These are phyloP conservation scores for Pseudoneurospora amorphoporcata DNA, from an alignment of 495 filamentous ascomycete genomes.

Conservation along the genomic window DNA sequence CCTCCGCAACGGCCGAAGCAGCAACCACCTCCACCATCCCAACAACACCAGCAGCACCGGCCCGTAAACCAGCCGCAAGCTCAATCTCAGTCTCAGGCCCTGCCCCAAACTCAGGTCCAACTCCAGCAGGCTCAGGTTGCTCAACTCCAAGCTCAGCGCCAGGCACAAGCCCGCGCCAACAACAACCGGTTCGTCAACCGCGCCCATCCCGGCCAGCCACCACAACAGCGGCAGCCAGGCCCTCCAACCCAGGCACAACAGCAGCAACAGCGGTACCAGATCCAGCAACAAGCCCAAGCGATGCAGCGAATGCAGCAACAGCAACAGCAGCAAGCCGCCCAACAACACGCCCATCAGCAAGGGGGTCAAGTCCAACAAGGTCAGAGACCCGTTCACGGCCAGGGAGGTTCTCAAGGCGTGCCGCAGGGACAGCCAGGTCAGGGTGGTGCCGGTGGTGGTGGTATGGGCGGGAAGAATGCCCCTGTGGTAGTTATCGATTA, in stretches of 20 bases:
- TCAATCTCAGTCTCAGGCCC: not conserved
- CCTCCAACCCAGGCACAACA: conserved; percentile 3
- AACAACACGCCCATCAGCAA: not conserved
- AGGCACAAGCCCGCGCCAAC: not conserved
- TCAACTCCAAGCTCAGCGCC: not conserved
- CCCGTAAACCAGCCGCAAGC: not conserved
- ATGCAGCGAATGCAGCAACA: conserved; percentile 4
- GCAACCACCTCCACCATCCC: not conserved
- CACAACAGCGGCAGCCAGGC: conserved; percentile 7
- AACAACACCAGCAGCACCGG: not conserved
- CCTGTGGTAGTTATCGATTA: not conserved
- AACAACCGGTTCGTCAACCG: conserved; percentile 3
- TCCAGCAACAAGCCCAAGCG: not conserved
- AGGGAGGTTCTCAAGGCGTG: not conserved
- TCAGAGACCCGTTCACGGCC: conserved; percentile 1
- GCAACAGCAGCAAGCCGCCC: conserved; percentile 17
- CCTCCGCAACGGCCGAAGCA: not conserved
- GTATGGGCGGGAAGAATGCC: not conserved
- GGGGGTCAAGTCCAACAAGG: not conserved
- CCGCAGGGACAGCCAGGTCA: not conserved
- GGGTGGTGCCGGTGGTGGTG: not conserved
- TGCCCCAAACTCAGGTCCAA: conserved; percentile 1
- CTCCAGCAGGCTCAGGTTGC: conserved; percentile 1
- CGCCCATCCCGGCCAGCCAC: conserved; percentile 1
- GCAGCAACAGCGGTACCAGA: conserved; percentile 5